Percentiles rank a stretch among this genome's conserved stretches.
Evolutionary conservation across 78 protist species (phyloP).

Genomic region (Dictyostelium purpureum): DNA sequence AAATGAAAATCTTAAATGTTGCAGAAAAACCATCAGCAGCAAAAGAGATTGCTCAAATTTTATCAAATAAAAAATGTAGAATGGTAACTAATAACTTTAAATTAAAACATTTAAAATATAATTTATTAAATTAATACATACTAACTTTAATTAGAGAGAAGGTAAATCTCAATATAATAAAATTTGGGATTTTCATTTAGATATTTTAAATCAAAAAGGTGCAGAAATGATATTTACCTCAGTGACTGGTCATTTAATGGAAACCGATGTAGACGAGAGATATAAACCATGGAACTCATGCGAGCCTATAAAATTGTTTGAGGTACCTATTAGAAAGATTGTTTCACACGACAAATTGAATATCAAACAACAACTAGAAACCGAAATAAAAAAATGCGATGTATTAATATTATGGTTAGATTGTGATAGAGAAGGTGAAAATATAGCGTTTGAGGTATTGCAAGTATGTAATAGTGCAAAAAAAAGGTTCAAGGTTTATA

Average conservation of each 20-base stretch:
- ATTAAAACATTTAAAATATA: neutral
- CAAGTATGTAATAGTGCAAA: conserved; percentile 67
- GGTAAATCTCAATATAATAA: conserved; percentile 78
- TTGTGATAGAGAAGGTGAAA: conserved; percentile 98
- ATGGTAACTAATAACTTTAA: neutral
- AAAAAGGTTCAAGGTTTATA: conserved; percentile 32
- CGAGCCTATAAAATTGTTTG: conserved; percentile 88
- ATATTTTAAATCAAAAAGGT: conserved; percentile 6
- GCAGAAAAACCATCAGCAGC: conserved; percentile 99
- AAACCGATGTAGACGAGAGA: conserved; percentile 73
- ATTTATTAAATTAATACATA: neutral
- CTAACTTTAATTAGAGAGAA: conserved; percentile 17
- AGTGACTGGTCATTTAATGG: conserved; percentile 95
- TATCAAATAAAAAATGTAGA: conserved; percentile 36
- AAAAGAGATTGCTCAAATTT: conserved; percentile 86
- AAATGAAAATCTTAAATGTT: conserved; percentile 85
- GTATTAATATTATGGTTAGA: conserved; percentile 96
- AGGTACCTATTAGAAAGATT: conserved; percentile 73
- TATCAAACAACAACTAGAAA: conserved; percentile 9
- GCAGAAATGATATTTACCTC: conserved; percentile 91
- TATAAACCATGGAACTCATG: conserved; percentile 74
- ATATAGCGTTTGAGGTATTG: conserved; percentile 96
- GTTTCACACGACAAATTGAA: neutral
- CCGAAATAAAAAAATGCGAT: conserved; percentile 35
- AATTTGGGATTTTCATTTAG: conserved; percentile 68